A percentile compares a stretch with the other conserved stretches of the same genome.
phyloP scores from a whole-genome alignment of 2,329 filamentous ascomycete species.

The Didymella keratinophila region DNA sequence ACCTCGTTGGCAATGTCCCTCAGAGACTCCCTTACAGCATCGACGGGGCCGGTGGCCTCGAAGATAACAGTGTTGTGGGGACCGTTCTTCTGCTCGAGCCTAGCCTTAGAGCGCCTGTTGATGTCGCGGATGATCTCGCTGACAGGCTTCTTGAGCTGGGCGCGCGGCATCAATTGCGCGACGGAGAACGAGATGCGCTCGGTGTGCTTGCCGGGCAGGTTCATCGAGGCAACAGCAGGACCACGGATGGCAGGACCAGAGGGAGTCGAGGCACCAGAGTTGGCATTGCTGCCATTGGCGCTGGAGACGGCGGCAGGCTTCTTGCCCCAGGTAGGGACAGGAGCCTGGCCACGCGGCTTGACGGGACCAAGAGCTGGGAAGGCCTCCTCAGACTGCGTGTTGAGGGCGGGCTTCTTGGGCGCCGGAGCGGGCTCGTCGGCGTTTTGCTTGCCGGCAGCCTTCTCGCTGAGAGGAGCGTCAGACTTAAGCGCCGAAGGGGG shows the following conservation, averaged over 20 bases:
- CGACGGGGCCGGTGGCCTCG: constrained; percentile 82
- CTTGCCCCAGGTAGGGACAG: constrained; percentile 80
- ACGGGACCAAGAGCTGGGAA: constrained; percentile 89
- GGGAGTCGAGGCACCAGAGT: constrained; percentile 70
- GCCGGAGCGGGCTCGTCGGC: constrained; percentile 56
- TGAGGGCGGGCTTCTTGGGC: constrained; percentile 59
- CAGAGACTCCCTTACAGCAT: constrained; percentile 85
- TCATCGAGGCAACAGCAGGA: constrained; percentile 66
- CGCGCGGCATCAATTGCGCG: constrained; percentile 76
- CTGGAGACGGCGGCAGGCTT: constrained; percentile 60
- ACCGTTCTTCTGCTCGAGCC: constrained; percentile 78
- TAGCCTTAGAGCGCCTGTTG: constrained; percentile 89
- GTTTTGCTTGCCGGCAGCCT: constrained; percentile 74
- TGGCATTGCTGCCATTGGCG: constrained; percentile 57
- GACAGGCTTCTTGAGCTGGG: constrained; percentile 83
- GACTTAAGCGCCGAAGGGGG: constrained; percentile 57
- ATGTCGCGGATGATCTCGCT: constrained; percentile 88
- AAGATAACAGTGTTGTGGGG: constrained; percentile 78
- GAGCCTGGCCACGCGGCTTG: constrained; percentile 67
- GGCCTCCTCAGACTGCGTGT: constrained; percentile 86
- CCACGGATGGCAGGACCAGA: constrained; percentile 57
- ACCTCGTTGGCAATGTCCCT: constrained; percentile 90
- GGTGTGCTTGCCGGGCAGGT: constrained; percentile 81
- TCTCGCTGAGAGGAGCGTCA: constrained; percentile 61
- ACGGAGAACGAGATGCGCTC: constrained; percentile 78